Conservation (phyloP, 306 rosid genomes). For the Alnus glutinosa region DNA sequence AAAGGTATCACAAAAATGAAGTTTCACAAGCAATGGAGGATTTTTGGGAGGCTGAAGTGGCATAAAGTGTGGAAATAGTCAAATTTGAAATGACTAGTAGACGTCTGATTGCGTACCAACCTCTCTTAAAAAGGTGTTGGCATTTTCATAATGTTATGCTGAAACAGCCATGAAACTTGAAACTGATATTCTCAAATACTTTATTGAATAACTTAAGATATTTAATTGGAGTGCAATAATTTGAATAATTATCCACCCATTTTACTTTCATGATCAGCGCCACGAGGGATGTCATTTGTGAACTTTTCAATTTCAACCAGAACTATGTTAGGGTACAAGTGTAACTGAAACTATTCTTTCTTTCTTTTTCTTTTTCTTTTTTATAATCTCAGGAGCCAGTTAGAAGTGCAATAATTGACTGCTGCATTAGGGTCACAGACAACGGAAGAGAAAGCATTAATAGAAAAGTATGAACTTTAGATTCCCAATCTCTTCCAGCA, state of each 20-base stretch:
- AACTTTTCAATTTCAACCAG: background rate
- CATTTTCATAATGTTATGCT: background rate
- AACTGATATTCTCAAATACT: background rate
- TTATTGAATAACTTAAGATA: background rate
- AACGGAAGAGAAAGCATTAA: conserved; percentile 72
- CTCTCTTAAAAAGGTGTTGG: background rate
- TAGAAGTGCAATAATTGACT: conserved; percentile 79
- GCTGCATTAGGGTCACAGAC: conserved; percentile 67
- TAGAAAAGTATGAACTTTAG: conserved; percentile 51
- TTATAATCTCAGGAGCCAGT: conserved; percentile 59
- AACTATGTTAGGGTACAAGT: background rate
- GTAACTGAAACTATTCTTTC: conserved; percentile 16
- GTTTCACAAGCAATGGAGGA: background rate
- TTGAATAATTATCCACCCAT: background rate
- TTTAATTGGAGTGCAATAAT: conserved; percentile 9
- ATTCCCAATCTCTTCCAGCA: background rate
- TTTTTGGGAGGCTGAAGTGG: background rate
- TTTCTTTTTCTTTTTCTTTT: background rate
- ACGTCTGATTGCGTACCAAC: background rate
- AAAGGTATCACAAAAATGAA: background rate
- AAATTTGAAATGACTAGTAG: background rate
- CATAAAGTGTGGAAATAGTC: background rate
- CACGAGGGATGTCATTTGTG: conserved; percentile 15
- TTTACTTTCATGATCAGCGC: background rate
- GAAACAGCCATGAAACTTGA: background rate